Evolutionary conservation across 805 yeast genomes (phyloP).

Genomic region (Metschnikowia matae): DNA sequence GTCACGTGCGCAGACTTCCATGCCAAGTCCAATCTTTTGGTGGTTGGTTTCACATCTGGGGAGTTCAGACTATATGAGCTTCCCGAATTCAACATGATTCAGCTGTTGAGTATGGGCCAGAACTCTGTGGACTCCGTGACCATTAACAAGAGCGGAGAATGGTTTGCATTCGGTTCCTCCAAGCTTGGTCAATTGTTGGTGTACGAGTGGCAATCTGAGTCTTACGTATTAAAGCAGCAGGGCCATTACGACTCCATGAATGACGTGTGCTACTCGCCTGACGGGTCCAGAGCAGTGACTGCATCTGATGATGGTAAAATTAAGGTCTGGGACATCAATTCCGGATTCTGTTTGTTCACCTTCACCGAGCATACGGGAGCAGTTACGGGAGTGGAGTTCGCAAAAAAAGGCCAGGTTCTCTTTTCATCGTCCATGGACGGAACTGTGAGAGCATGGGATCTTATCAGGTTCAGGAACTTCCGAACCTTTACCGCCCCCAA

Average conservation of each 20-base stretch:
- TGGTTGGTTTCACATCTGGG: conserved; percentile 87
- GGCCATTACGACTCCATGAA: conserved; percentile 94
- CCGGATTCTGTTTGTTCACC: conserved; percentile 91
- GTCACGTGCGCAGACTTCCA: conserved; percentile 85
- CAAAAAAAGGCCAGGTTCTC: conserved; percentile 84
- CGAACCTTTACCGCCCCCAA: conserved; percentile 90
- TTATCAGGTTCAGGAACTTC: conserved; percentile 87
- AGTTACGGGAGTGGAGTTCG: conserved; percentile 83
- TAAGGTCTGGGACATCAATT: conserved; percentile 90
- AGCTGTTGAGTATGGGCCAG: conserved; percentile 88
- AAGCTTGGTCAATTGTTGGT: conserved; percentile 90
- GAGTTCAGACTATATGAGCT: conserved; percentile 88
- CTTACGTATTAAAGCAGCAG: conserved; percentile 91
- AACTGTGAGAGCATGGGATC: conserved; percentile 96
- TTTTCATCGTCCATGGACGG: conserved; percentile 94
- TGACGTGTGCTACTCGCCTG: conserved; percentile 84
- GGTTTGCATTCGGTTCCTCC: conserved; percentile 94
- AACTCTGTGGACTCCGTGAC: conserved; percentile 79
- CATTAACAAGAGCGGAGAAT: conserved; percentile 83
- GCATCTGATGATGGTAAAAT: conserved; percentile 97
- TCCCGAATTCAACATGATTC: conserved; percentile 74
- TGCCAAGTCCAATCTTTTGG: conserved; percentile 60
- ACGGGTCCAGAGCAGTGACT: conserved; percentile 87
- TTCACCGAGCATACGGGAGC: conserved; percentile 88
- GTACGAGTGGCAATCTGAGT: conserved; percentile 98